phyloP scores from a whole-genome alignment of 345 rosid species.

The Pistacia vera region DNA sequence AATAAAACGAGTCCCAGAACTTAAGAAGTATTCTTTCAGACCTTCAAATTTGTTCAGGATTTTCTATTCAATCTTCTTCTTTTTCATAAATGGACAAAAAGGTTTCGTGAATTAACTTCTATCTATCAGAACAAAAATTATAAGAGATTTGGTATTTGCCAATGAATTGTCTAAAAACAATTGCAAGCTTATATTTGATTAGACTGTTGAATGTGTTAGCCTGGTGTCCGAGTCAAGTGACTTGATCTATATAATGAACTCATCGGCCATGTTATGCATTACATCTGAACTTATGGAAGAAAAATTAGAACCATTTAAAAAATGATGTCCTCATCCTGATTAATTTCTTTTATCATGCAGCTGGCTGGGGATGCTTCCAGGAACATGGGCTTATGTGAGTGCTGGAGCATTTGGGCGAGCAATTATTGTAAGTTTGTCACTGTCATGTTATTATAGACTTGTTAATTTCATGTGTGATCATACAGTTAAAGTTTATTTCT shows the following conservation, averaged over 20 bases:
- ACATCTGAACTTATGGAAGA: neutral
- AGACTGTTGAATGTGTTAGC: neutral
- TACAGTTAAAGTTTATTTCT: neutral
- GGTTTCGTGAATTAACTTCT: neutral
- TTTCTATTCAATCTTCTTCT: too few species aligned
- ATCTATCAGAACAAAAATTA: neutral
- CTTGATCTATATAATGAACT: neutral
- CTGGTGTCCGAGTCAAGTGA: neutral
- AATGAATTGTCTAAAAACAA: neutral
- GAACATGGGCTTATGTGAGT: conserved; percentile 98
- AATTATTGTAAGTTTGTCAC: conserved; percentile 64
- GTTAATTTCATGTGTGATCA: neutral
- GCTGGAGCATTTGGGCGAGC: conserved; percentile 97
- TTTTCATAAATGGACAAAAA: neutral
- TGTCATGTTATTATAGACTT: neutral
- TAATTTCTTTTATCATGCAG: conserved; percentile 42
- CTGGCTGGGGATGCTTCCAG: conserved; percentile 99
- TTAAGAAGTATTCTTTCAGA: neutral
- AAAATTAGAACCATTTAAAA: neutral
- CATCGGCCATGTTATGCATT: neutral
- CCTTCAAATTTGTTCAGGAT: neutral
- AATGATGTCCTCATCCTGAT: neutral
- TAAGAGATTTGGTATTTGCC: neutral
- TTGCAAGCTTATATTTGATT: neutral
- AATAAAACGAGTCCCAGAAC: neutral